phyloP scores from a whole-genome alignment of 2,329 filamentous ascomycete genomes.

The Fusarium avenaceum region DNA sequence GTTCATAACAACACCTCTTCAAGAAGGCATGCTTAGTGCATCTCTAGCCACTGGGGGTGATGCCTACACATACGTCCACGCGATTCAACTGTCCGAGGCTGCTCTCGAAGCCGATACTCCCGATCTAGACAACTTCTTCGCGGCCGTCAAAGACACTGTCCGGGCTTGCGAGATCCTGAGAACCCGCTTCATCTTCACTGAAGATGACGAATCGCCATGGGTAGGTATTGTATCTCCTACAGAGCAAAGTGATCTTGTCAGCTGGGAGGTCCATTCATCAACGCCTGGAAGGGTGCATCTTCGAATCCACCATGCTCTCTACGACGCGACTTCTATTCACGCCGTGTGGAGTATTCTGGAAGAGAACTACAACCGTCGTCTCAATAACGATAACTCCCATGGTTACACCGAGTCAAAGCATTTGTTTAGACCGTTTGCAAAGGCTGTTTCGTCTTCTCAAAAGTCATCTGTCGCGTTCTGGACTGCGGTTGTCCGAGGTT shows the following conservation, averaged over 20 bases:
- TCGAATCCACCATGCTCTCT: slow-evolving; percentile 25
- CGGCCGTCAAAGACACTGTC: slow-evolving; percentile 19
- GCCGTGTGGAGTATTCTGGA: not conserved
- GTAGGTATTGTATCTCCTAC: slow-evolving; percentile 25
- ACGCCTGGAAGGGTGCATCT: not conserved
- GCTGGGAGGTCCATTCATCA: slow-evolving; percentile 1
- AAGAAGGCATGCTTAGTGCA: slow-evolving; percentile 35
- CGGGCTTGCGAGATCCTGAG: slow-evolving; percentile 22
- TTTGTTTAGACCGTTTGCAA: slow-evolving; percentile 24
- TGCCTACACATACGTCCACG: slow-evolving; percentile 24
- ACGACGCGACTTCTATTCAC: slow-evolving; percentile 22
- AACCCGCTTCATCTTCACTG: slow-evolving; percentile 23
- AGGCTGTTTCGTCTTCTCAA: not conserved
- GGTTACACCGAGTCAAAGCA: not conserved
- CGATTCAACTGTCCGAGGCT: slow-evolving; percentile 12
- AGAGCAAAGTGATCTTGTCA: slow-evolving; percentile 23
- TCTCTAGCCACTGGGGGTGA: slow-evolving; percentile 13
- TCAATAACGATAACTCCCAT: not conserved
- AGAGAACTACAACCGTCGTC: not conserved
- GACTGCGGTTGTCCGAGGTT: not conserved
- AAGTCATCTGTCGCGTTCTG: not conserved
- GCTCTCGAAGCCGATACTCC: slow-evolving; percentile 4
- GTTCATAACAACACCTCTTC: slow-evolving; percentile 25
- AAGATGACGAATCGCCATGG: slow-evolving; percentile 23
- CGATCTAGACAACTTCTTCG: slow-evolving; percentile 3